Base-by-base conservation (phyloP, 2,329 filamentous ascomycete genomes). In the Colletotrichum sp. region DNA sequence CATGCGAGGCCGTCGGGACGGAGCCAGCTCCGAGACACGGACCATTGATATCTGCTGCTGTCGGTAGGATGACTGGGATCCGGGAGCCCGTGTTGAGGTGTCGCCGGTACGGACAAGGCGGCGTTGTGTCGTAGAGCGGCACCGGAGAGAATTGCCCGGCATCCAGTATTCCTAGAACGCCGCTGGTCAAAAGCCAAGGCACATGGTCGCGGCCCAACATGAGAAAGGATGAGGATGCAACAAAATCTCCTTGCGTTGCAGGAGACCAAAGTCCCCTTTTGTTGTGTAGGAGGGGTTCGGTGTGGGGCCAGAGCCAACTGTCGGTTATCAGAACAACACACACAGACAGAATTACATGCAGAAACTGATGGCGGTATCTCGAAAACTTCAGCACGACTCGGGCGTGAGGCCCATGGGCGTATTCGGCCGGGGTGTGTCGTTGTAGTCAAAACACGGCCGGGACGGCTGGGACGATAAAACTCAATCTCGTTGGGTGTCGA, bases 401-500 rank as follows among this genome's bases (percentile, higher is more conserved):
- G 15, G 32, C 24, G 30, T 13, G 24, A 18, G 39, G 30, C 34
- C 57, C 57, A 72, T n/a, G 16, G 39, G 65, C 26, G 24, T 8
- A 52, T 32, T 48, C 18, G 16, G 57, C 30, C 28, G 60, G 44
- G 55, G 32, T 39, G 34, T 62, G 57, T 32, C 62, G 32, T 39
- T 39, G 36, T 24, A 63, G 57, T 64, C 72, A 36, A 15, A 6
- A 39, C 26, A 62, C 10, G 8, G 26, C 28, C 28, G 22, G 39
- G 39, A 12, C 52, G 6, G 30, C 66, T 70, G 71, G 69, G 55
- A 72, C 60, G 68, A 57, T 55, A 68, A 68, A 68, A 68, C 70
- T 73, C 64, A 73, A 73, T 73, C 73, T 48, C 64, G 57, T 68
- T 73, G 64, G 73, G 73, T 69, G 36, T 59, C 69, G 26, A 72